Evolutionary conservation across 495 filamentous ascomycete genomes (phyloP), one percentile per base, ranked within the genome.

Genomic region (Hyaloscypha hepaticicola): DNA sequence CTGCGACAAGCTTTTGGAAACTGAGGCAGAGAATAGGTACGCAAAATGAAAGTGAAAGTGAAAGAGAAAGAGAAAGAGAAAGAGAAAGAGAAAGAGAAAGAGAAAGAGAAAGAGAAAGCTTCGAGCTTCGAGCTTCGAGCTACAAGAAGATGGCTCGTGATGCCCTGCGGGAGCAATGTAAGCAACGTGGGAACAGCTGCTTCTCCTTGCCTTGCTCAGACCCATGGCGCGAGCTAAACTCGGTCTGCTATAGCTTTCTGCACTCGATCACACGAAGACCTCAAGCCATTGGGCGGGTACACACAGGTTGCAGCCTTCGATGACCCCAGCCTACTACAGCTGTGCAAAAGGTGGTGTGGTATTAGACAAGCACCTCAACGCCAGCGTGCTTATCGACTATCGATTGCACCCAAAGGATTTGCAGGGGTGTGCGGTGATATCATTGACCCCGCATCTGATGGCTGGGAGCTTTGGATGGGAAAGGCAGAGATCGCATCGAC

Each of bases 371-470:
- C n/a, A n/a, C n/a, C n/a, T n/a, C n/a, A n/a, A n/a, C n/a, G n/a
- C n/a, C 38, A 45, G 31, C 12, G 5, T 1, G 29, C 55, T 33
- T 57, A 57, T 57, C 55, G 26, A 33, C 29, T 57, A 57, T 38
- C 57, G 55, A 57, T 57, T 57, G 28, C 28, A 24, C n/a, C n/a
- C 29, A 16, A 45, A 53, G 50, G 21, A 53, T 24, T 6, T 12
- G 50, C 50, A 38, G 24, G 56, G 33, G 31, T 31, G 28, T 59
- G 56, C 55, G 12, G n/a, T 62, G 62, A 64, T 58, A 64, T 64
- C 62, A 58, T 51, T 58, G 45, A 64, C 62, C 62, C 62, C 62
- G 61, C 61, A 55, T 56, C 14, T 19, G n/a, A 34, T 9, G 27
- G 53, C 53, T 5, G 24, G n/a, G 16, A 25, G 41, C 58, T 38